Base-by-base conservation (phyloP, 306 rosid genomes). In the Begonia loranthoides region DNA sequence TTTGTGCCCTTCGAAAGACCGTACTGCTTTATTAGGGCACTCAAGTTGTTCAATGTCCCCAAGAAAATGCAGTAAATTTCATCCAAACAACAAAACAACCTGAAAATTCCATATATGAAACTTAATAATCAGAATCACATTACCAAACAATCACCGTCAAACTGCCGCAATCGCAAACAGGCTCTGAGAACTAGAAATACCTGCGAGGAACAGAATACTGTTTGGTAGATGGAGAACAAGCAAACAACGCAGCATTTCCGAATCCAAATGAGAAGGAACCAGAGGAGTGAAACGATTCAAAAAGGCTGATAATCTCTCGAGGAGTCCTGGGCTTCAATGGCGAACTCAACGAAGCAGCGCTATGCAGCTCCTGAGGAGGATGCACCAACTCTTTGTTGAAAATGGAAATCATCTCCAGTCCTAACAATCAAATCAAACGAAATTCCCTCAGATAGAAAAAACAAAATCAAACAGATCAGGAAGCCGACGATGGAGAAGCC, bases 311-410 rank as follows among this genome's bases (percentile, higher is more conserved):
- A 54, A 85, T 74, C 3, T 90, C 83, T 13, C 54, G 60, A 36
- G 83, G 53, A 49, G 39, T 70, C 64, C 76, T 80, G 4, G 87
- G 73, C 69, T 72, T 82, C 52, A 45, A 41, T 36, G 70, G 50
- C 12, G 71, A 66, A 60, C 54, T 59, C 61, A 56, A 17, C 41
- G 85, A 50, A 43, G 76, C 89, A 13, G 97, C 87, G 67, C 97
- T 89, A 12, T 82, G 65, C 34, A 90, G 83, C 81, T 90, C 97
- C 71, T 80, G 70, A 0, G 97, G 97, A 56, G 97, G 87, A 41
- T 74, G 72, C 11, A 78, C 90, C 66, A 80, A 65, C 19, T 63
- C 83, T 56, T 75, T 80, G 67, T 76, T 79, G 85, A 90, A 90
- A 69, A 90, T 80, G 1, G 85, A 87, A 65, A 85, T 77, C 97